Evolutionary conservation across 495 filamentous ascomycete species (phyloP).

Genomic region (Talaromyces adpressus): DNA sequence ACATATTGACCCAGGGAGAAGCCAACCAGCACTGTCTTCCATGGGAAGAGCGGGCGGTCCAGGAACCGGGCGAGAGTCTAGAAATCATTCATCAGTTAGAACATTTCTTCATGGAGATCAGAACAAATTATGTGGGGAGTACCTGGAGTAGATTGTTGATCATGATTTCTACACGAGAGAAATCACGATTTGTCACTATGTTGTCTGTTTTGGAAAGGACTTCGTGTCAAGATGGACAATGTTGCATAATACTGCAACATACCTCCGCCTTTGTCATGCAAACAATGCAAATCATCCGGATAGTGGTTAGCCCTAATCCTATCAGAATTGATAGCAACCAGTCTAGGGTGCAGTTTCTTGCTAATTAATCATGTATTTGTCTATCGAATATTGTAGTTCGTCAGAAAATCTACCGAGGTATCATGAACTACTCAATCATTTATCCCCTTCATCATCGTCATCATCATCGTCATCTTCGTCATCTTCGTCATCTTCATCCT

Average conservation of each 20-base stretch:
- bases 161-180: slow-evolving; percentile 1
- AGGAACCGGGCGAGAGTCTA: slow-evolving; percentile 81
- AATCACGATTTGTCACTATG: background rate
- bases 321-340: background rate
- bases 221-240: slow-evolving; percentile 5
- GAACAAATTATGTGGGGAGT: background rate
- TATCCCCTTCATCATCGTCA: slow-evolving; percentile 19
- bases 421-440: background rate
- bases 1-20: slow-evolving; percentile 85
- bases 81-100: background rate
- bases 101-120: background rate
- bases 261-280: background rate
- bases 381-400: background rate
- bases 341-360: background rate
- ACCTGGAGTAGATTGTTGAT: slow-evolving; percentile 7
- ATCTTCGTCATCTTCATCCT: slow-evolving; percentile 20
- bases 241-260: background rate
- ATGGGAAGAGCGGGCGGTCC: slow-evolving; percentile 88
- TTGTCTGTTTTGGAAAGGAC: background rate
- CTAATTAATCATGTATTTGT: background rate
- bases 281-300: background rate
- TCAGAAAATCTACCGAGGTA: background rate
- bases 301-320: background rate
- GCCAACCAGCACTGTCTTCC: slow-evolving; percentile 92
- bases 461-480: slow-evolving; percentile 10